A percentile compares a stretch with the other conserved stretches of the same genome.
phyloP scores from a whole-genome alignment of 2,329 filamentous ascomycete species.

The Colletotrichum sp. region DNA sequence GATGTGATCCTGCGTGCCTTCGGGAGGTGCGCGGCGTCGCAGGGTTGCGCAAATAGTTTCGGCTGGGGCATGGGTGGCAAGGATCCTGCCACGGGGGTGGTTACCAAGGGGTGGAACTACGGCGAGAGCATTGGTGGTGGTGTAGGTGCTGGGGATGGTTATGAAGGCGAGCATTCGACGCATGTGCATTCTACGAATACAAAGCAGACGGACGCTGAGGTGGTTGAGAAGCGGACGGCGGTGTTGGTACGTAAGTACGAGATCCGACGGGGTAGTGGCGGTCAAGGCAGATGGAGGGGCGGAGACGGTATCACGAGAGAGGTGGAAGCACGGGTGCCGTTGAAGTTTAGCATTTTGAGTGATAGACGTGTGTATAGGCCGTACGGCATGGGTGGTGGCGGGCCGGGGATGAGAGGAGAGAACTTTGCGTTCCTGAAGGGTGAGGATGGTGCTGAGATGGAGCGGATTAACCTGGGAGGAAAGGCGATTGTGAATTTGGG shows the following conservation, averaged over 20 bases:
- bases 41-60: conserved; percentile 37
- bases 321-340: conserved; percentile 35
- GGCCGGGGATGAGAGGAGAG: conserved; percentile 27
- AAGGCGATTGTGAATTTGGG: conserved; percentile 34
- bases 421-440: conserved; percentile 34
- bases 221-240: conserved; percentile 39
- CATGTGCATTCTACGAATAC: conserved; percentile 38
- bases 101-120: conserved; percentile 29
- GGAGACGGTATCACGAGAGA: conserved; percentile 39
- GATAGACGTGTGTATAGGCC: conserved; percentile 38
- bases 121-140: conserved; percentile 39
- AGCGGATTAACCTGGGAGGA: conserved; percentile 34
- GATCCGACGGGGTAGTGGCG: conserved; percentile 33
- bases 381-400: conserved; percentile 38
- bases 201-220: conserved; percentile 35
- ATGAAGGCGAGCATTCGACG: conserved; percentile 32
- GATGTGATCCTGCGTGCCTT: conserved; percentile 38
- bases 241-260: conserved; percentile 35
- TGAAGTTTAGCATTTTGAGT: conserved; percentile 39
- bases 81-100: conserved; percentile 28
- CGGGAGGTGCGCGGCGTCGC: conserved; percentile 26
- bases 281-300: conserved; percentile 32
- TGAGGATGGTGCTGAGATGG: conserved; percentile 26
- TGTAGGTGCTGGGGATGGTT: conserved; percentile 33
- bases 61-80: conserved; percentile 38